Evolutionary conservation across 805 yeast species (phyloP).

Genomic region (Candida succiphila): DNA sequence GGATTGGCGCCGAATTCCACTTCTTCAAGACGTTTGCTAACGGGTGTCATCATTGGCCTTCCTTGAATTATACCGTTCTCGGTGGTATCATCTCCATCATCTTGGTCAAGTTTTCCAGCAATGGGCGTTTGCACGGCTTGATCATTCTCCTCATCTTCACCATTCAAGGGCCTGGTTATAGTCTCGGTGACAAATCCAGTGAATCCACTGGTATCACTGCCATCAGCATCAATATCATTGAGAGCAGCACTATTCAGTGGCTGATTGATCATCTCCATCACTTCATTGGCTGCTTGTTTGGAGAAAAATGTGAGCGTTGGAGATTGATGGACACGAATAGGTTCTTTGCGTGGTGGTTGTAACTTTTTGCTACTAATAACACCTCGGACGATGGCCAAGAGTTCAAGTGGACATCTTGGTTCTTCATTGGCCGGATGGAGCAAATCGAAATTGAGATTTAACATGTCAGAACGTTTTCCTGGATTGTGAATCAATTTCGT

Average conservation of each 20-base stretch:
- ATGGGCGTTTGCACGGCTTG: neutral
- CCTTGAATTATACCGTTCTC: neutral
- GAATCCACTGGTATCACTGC: constrained; percentile 10
- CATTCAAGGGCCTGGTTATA: constrained; percentile 15
- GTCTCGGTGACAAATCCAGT: constrained; percentile 42
- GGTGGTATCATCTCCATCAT: neutral
- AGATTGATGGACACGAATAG: constrained; percentile 25
- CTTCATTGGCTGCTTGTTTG: constrained; percentile 65
- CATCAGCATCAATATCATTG: constrained; percentile 11
- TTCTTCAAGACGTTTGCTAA: constrained; percentile 10
- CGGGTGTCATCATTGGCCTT: constrained; percentile 6
- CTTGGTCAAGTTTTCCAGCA: neutral
- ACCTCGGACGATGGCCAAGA: constrained; percentile 43
- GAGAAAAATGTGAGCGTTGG: constrained; percentile 78
- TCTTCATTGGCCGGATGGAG: constrained; percentile 35
- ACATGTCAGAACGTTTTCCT: constrained; percentile 52
- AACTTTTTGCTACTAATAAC: constrained; percentile 2
- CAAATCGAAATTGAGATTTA: constrained; percentile 50
- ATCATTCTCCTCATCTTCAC: neutral
- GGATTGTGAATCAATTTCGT: constrained; percentile 41
- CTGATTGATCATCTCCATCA: constrained; percentile 64
- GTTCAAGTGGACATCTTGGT: constrained; percentile 56
- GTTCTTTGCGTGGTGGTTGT: too few species aligned
- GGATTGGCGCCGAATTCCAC: constrained; percentile 14
- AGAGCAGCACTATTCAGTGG: constrained; percentile 23